Base-by-base conservation (phyloP, 2,329 filamentous ascomycete genomes). In the Trichoderma sp. region DNA sequence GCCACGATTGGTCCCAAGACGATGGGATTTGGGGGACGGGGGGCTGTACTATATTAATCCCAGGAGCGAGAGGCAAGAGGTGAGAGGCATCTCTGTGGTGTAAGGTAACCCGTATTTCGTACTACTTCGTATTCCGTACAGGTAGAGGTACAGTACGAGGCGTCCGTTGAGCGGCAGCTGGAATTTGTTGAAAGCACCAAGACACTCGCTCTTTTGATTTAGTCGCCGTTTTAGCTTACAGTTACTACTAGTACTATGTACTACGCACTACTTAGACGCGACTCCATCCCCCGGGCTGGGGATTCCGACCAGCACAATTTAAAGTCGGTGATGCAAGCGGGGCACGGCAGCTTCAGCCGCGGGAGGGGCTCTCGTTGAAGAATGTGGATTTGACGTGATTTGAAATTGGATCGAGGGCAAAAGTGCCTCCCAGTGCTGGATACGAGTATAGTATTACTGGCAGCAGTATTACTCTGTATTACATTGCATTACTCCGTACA, bases 1-100 rank as follows among this genome's bases (percentile, higher is more conserved):
- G 50, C 22, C 60, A 25, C 60, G 60, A 64, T 64, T 64, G 50
- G 60, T 64, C 60, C 60, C 60, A 17, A 34, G 50, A 13, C 17
- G 27, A 42, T 25, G 60, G 60, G 50, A 53, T 63, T 52, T n/a
- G 45, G 59, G 59, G 42, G 35, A 29, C 19, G 10, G 53, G 54
- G 54, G 19, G 37, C n/a, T 12, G 19, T 19, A 42, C 12, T 29
- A 6, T 45, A 45, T 12, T 0, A n/a, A 48, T 22, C 19, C 48
- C 15, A 27, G 15, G 48, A 52, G 22, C 48, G 15, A 29, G 48
- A 27, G 13, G 22, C n/a, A n/a, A n/a, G n/a, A n/a, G n/a, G n/a
- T n/a, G n/a, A n/a, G n/a, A n/a, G n/a, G n/a, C n/a, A n/a, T n/a
- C n/a, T n/a, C n/a, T n/a, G n/a, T 6, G 7, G 17, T 12, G 8